phyloP scores from a whole-genome alignment of 768 basidiomycete species.

The Amanita pseudoporphyria region DNA sequence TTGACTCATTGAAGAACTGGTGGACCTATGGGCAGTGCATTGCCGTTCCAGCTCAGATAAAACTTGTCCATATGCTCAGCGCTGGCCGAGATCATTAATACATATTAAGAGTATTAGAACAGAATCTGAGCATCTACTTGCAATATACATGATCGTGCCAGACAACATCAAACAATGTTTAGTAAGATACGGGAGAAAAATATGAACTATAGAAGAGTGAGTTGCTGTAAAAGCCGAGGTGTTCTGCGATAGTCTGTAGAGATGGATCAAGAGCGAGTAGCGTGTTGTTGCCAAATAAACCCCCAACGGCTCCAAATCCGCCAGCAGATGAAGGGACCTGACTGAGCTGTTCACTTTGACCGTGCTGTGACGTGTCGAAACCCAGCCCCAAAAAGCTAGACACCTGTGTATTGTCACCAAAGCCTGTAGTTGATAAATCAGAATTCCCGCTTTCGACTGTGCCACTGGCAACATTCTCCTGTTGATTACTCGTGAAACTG shows the following conservation, averaged over 20 bases:
- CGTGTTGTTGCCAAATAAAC: background rate
- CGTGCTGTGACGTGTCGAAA: background rate
- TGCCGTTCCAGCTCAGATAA: no score
- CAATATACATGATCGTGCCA: no score
- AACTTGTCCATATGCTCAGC: no score
- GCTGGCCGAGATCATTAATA: no score
- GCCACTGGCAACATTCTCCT: background rate
- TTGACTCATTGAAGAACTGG: no score
- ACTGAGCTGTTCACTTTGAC: background rate
- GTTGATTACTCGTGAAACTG: background rate
- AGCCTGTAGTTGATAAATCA: background rate
- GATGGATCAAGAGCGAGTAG: background rate
- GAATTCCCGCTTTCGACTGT: background rate
- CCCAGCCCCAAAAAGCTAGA: background rate
- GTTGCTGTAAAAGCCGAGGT: constrained; percentile 2
- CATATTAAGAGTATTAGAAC: no score
- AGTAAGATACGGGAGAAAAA: constrained; percentile 4
- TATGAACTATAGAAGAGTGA: background rate
- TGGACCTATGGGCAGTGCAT: no score
- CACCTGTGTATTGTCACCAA: background rate
- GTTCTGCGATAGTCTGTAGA: constrained; percentile 2
- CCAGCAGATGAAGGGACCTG: background rate
- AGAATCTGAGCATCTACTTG: no score
- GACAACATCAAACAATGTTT: background rate
- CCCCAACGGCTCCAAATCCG: background rate